Percentiles rank a stretch among this genome's conserved stretches.
Evolutionary conservation across 2,329 filamentous ascomycete species (phyloP).

Genomic region (Paecilomyces sp.): DNA sequence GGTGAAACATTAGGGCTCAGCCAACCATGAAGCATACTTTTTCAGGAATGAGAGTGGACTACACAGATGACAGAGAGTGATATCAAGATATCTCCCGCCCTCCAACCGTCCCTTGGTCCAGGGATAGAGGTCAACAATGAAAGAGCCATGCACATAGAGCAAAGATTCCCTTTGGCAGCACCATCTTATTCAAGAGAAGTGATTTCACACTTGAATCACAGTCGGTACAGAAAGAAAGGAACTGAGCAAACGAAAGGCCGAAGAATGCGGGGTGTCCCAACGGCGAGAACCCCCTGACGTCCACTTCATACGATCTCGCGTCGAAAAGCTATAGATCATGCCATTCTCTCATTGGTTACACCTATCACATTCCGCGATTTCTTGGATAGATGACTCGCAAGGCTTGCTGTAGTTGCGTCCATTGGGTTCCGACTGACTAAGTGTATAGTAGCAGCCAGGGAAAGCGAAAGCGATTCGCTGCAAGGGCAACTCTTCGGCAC

Average conservation of each 20-base stretch:
- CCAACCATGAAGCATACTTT: neutral
- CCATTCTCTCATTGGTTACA: neutral
- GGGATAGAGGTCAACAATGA: neutral
- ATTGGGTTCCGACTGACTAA: neutral
- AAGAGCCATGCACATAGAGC: neutral
- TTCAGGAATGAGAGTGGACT: neutral
- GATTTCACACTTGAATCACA: neutral
- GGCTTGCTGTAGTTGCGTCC: neutral
- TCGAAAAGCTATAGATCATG: neutral
- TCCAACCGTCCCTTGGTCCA: neutral
- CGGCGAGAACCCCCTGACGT: neutral
- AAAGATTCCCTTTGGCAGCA: neutral
- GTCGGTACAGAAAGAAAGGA: neutral
- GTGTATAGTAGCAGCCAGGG: neutral
- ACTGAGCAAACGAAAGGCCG: neutral
- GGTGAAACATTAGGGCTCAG: neutral
- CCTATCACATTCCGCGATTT: neutral
- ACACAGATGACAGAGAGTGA: neutral
- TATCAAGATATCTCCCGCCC: neutral
- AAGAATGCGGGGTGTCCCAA: neutral
- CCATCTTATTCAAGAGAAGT: neutral
- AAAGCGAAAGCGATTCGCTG: neutral
- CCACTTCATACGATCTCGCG: neutral
- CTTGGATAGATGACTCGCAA: neutral
- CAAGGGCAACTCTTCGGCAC: neutral